Conservation (phyloP, 2,329 filamentous ascomycete genomes). For the Trichothecium roseum region DNA sequence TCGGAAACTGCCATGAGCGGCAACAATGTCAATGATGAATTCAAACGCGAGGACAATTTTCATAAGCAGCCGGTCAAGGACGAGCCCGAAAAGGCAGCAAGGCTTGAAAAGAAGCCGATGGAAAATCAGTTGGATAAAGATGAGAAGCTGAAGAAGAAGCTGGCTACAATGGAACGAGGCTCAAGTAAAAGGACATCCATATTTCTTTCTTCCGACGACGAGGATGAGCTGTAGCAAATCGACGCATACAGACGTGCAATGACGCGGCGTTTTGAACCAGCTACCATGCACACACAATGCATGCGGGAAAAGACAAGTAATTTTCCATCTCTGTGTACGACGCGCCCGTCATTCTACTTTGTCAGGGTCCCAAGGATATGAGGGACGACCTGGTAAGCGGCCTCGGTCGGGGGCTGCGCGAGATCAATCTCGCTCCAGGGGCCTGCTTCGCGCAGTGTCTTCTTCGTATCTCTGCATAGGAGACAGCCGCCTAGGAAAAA, state of each 20-base stretch:
- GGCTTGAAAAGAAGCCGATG: too few relatives aligned
- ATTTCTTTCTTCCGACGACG: slow-evolving; percentile 15
- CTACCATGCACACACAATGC: too few relatives aligned
- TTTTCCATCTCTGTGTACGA: too few relatives aligned
- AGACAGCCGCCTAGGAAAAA: slow-evolving; percentile 40
- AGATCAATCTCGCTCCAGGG: slow-evolving; percentile 41
- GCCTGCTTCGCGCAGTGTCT: slow-evolving; percentile 35
- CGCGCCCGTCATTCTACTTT: slow-evolving; percentile 29
- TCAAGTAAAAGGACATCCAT: slow-evolving; percentile 7
- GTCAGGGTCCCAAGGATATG: slow-evolving; percentile 42
- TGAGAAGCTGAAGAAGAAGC: slow-evolving; percentile 2
- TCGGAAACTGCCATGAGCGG: too few relatives aligned
- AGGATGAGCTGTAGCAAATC: slow-evolving; percentile 9
- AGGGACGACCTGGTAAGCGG: slow-evolving; percentile 32
- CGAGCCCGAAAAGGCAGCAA: too few relatives aligned
- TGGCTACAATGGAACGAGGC: slow-evolving; percentile 1
- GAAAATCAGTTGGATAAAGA: too few relatives aligned
- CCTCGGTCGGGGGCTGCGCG: slow-evolving; percentile 25
- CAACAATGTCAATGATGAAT: too few relatives aligned
- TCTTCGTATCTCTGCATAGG: slow-evolving; percentile 36
- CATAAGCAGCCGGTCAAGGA: background rate
- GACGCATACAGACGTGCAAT: too few relatives aligned
- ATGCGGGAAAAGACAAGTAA: too few relatives aligned
- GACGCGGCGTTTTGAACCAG: too few relatives aligned
- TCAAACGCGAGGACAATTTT: background rate